Evolutionary conservation across 805 yeast species (phyloP).

Genomic region (Pichia heedii): DNA sequence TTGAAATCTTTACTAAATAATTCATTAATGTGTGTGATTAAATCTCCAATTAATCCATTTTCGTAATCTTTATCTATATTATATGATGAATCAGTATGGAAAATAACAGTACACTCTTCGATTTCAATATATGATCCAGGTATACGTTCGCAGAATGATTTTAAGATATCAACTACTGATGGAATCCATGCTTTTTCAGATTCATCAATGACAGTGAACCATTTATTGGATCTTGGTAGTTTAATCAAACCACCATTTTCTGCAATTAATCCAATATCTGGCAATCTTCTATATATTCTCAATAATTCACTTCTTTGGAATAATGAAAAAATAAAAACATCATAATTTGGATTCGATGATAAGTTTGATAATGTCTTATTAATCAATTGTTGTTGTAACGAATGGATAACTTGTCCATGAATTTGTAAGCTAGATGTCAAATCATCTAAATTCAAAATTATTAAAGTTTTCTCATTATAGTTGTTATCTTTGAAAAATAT

Average conservation of each 20-base stretch:
- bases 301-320: conserved; percentile 58
- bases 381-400: conserved; percentile 54
- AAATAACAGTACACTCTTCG: conserved; percentile 68
- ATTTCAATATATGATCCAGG: conserved; percentile 69
- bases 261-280: conserved; percentile 74
- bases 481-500: conserved; percentile 20
- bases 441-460: conserved; percentile 44
- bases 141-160: conserved; percentile 60
- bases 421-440: conserved; percentile 27
- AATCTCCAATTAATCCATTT: conserved; percentile 66
- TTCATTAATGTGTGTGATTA: conserved; percentile 77
- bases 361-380: conserved; percentile 51
- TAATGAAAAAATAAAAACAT: conserved; percentile 64
- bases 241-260: conserved; percentile 83
- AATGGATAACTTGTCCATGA: conserved; percentile 32
- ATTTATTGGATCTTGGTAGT: conserved; percentile 38
- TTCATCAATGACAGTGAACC: conserved; percentile 57
- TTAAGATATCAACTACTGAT: conserved; percentile 44
- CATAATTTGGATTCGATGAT: conserved; percentile 46
- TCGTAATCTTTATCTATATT: conserved; percentile 56
- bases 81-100: conserved; percentile 64
- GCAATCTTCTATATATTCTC: conserved; percentile 55
- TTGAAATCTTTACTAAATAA: conserved; percentile 46
- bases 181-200: conserved; percentile 51
- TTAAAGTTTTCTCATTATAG: conserved; percentile 33